Conservation (phyloP, 1,284 basidiomycete species). For the Trichosporon sp. region DNA sequence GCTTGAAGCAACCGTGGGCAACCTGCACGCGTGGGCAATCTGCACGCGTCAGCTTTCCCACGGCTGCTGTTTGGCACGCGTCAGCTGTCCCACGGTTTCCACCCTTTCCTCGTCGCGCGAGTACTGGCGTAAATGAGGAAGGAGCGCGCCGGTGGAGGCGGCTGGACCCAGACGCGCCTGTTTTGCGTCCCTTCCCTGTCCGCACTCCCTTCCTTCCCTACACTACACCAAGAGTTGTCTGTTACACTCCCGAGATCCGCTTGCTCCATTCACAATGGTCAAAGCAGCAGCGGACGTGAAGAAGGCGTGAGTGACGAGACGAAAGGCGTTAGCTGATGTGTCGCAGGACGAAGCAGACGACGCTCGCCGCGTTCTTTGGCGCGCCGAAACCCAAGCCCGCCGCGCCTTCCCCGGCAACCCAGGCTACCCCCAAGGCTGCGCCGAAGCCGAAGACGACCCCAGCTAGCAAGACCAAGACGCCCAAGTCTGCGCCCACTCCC, state of each 20-base stretch:
- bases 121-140: background rate
- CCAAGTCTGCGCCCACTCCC: constrained; percentile 19
- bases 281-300: constrained; percentile 15
- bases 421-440: constrained; percentile 6
- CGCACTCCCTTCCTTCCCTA: background rate
- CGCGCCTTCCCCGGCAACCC: constrained; percentile 15
- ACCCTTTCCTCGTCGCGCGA: too few relatives aligned
- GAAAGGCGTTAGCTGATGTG: constrained; percentile 18
- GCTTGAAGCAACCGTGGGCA: background rate
- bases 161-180: constrained; percentile 14
- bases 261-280: constrained; percentile 13
- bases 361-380: constrained; percentile 57
- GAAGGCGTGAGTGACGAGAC: background rate
- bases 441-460: constrained; percentile 3
- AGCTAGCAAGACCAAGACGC: constrained; percentile 17
- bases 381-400: constrained; percentile 45
- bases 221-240: background rate
- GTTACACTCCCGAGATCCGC: background rate
- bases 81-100: background rate
- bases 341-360: constrained; percentile 50
- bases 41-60: constrained; percentile 17
- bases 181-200: constrained; percentile 14
- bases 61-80: background rate
- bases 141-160: constrained; percentile 17
- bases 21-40: background rate